phyloP scores from a whole-genome alignment of 2,329 filamentous ascomycete species.

The Venturia effusa region DNA sequence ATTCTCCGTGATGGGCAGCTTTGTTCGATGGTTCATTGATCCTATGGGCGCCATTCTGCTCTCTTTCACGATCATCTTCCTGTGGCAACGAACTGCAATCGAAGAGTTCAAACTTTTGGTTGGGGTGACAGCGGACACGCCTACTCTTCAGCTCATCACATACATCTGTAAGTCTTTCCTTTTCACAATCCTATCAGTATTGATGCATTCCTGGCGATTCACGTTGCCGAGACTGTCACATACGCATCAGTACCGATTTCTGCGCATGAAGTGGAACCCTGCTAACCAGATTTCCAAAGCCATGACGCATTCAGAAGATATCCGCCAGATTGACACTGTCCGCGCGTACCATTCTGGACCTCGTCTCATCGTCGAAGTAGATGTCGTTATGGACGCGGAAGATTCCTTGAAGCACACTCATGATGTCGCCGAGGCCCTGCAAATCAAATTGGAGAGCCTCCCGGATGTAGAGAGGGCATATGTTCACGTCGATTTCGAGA shows the following conservation, averaged over 20 bases:
- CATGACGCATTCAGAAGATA: slow-evolving; percentile 75
- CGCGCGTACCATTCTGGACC: slow-evolving; percentile 85
- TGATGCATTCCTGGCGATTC: background rate
- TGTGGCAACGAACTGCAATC: slow-evolving; percentile 82
- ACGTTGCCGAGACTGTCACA: background rate
- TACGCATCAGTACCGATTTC: background rate
- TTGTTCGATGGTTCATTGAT: slow-evolving; percentile 73
- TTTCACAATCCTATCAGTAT: background rate
- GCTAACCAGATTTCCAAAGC: slow-evolving; percentile 25
- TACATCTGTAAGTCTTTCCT: slow-evolving; percentile 57
- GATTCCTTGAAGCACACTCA: slow-evolving; percentile 69
- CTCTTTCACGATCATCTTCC: slow-evolving; percentile 61
- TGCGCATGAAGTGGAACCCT: background rate
- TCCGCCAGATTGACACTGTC: slow-evolving; percentile 87
- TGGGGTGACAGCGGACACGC: slow-evolving; percentile 74
- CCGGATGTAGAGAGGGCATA: slow-evolving; percentile 90
- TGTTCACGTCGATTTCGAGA: slow-evolving; percentile 96
- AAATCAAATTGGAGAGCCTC: slow-evolving; percentile 85
- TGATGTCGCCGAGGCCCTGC: slow-evolving; percentile 86
- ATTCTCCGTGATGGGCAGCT: slow-evolving; percentile 7
- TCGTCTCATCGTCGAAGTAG: slow-evolving; percentile 85
- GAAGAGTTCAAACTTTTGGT: slow-evolving; percentile 85
- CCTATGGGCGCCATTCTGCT: slow-evolving; percentile 81
- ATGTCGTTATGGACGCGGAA: slow-evolving; percentile 81
- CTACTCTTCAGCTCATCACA: slow-evolving; percentile 86